These are phyloP conservation scores for Pinus taeda DNA, from an alignment of 75 land plant species.

Conservation along the genomic window DNA sequence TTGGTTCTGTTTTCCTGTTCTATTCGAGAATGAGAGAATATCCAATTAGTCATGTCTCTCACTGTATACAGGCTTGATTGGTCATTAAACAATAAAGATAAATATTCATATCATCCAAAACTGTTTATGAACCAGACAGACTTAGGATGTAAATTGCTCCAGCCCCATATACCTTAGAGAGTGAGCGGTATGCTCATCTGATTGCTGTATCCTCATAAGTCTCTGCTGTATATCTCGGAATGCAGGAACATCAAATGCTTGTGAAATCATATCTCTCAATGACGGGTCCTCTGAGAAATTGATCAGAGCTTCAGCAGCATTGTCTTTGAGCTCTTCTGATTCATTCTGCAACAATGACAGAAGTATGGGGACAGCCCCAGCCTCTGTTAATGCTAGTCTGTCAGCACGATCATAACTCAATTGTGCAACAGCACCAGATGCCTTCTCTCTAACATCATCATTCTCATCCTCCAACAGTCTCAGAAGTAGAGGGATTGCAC, in stretches of 20 bases:
- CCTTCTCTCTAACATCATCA: slow-evolving; percentile 27
- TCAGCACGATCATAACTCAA: slow-evolving; percentile 40
- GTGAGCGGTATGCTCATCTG: slow-evolving; percentile 19
- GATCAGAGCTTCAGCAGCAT: slow-evolving; percentile 38
- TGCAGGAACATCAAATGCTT: slow-evolving; percentile 17
- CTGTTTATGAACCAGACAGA: not conserved
- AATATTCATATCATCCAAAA: too few species aligned
- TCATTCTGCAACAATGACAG: slow-evolving; percentile 22
- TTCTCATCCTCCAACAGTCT: slow-evolving; percentile 17
- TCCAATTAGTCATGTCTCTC: too few species aligned
- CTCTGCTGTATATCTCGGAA: slow-evolving; percentile 21
- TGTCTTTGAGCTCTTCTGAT: slow-evolving; percentile 38
- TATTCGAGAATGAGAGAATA: too few species aligned
- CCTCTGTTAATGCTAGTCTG: slow-evolving; percentile 32
- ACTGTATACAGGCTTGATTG: too few species aligned
- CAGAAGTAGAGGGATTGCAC: slow-evolving; percentile 37
- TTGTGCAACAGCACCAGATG: slow-evolving; percentile 42
- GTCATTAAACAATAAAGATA: too few species aligned
- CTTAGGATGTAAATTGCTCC: slow-evolving; percentile 20
- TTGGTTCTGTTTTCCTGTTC: too few species aligned
- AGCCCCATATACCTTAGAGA: slow-evolving; percentile 23
- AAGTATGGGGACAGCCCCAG: slow-evolving; percentile 43
- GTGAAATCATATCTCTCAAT: slow-evolving; percentile 18
- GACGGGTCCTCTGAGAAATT: slow-evolving; percentile 37
- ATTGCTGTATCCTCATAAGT: slow-evolving; percentile 11